These are phyloP conservation scores for Vigna trinervia DNA, from an alignment of 306 rosid genomes.

Conservation along the genomic window DNA sequence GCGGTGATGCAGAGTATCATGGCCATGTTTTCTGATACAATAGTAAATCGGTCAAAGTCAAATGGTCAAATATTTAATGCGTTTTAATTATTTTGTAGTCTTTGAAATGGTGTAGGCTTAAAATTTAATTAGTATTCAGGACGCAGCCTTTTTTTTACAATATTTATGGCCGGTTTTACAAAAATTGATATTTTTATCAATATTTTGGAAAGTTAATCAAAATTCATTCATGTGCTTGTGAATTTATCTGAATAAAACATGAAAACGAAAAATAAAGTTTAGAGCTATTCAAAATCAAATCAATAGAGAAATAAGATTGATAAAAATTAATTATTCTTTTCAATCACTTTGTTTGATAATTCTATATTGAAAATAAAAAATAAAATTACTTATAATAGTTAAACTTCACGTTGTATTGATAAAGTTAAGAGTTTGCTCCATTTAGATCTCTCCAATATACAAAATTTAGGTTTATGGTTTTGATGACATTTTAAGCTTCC, in stretches of 20 bases:
- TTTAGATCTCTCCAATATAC: too few species aligned
- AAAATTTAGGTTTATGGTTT: too few species aligned
- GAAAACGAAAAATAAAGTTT: background rate
- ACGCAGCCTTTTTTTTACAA: background rate
- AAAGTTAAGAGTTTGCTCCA: too few species aligned
- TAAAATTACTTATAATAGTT: too few species aligned
- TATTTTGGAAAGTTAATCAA: background rate
- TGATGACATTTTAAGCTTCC: too few species aligned
- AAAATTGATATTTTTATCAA: background rate
- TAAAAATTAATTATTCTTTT: too few species aligned
- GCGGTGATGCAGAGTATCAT: conserved; percentile 39
- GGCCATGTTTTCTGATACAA: conserved; percentile 16
- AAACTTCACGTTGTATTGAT: too few species aligned
- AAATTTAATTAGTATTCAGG: background rate
- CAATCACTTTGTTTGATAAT: too few species aligned
- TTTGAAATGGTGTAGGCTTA: background rate
- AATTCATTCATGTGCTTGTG: background rate
- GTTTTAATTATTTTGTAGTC: background rate
- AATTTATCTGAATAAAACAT: background rate
- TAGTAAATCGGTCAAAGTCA: conserved; percentile 41
- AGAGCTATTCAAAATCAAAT: too few species aligned
- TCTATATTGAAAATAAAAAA: too few species aligned
- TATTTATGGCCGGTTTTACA: too few species aligned
- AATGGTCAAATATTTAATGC: conserved; percentile 31
- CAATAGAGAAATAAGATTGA: too few species aligned